Evolutionary conservation across 2,329 filamentous ascomycete species (phyloP).

Genomic region (Cytospora chrysosperma): DNA sequence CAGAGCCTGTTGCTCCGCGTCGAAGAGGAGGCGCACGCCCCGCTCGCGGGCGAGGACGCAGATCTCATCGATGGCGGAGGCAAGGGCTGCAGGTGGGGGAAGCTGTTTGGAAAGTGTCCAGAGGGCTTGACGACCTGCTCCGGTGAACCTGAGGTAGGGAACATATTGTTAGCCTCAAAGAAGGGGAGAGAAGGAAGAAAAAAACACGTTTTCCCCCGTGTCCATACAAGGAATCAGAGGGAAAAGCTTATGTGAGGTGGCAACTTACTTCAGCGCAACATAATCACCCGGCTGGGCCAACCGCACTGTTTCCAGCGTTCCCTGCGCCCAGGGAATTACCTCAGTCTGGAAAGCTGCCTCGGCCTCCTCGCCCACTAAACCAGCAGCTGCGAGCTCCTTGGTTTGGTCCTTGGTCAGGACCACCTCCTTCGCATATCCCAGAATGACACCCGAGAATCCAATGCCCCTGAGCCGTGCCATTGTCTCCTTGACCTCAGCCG

Average conservation of each 20-base stretch:
- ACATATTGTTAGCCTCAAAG: too few species aligned
- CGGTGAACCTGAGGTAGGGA: constrained; percentile 61
- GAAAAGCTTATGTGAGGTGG: neutral
- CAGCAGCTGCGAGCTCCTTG: constrained; percentile 41
- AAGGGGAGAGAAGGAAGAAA: neutral
- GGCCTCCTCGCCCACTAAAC: constrained; percentile 45
- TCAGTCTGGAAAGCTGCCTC: constrained; percentile 55
- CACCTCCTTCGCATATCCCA: constrained; percentile 82
- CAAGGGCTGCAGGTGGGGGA: constrained; percentile 63
- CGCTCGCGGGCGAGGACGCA: constrained; percentile 69
- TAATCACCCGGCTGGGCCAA: constrained; percentile 71
- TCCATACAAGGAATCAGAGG: neutral
- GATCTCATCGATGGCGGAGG: constrained; percentile 68
- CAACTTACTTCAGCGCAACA: constrained; percentile 59
- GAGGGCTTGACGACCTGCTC: constrained; percentile 73
- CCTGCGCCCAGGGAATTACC: constrained; percentile 68
- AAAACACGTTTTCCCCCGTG: neutral
- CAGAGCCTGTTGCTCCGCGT: constrained; percentile 79
- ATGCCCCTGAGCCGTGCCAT: constrained; percentile 66
- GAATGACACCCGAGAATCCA: constrained; percentile 80
- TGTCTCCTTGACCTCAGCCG: constrained; percentile 64
- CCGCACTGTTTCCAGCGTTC: constrained; percentile 70
- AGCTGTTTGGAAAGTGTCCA: constrained; percentile 62
- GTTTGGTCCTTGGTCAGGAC: constrained; percentile 61
- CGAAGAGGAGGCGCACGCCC: constrained; percentile 74